Percentiles rank a stretch among this genome's conserved stretches.
phyloP scores from a whole-genome alignment of 176 grass and related monocot genomes.

The Bolboschoenus planiculmis region DNA sequence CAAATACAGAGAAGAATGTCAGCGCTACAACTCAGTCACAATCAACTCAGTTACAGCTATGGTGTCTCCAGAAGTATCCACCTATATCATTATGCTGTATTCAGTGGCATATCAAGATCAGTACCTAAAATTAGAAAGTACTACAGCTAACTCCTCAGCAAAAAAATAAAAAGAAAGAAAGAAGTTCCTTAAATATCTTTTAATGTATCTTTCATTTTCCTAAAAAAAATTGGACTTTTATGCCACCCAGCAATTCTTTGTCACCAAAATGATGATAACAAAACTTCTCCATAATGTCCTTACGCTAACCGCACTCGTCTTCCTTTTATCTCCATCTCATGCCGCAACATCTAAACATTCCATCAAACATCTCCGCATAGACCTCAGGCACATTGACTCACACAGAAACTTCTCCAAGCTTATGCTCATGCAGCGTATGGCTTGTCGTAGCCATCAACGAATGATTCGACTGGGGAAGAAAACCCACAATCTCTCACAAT shows the following conservation, averaged over 20 bases:
- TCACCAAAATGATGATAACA: slow-evolving; percentile 6
- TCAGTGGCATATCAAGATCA: neutral
- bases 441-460: slow-evolving; percentile 50
- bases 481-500: neutral
- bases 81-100: neutral
- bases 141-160: neutral
- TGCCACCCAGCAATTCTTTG: neutral
- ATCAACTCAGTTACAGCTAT: neutral
- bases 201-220: neutral
- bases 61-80: neutral
- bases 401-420: slow-evolving; percentile 51
- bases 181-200: neutral
- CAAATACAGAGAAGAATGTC: neutral
- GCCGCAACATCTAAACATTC: neutral
- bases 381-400: slow-evolving; percentile 63
- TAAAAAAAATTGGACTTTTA: neutral
- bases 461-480: slow-evolving; percentile 43
- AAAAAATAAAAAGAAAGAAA: neutral
- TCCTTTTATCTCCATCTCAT: neutral
- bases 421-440: slow-evolving; percentile 47
- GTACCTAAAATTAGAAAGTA: neutral
- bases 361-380: slow-evolving; percentile 34
- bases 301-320: slow-evolving; percentile 4
- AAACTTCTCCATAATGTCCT: slow-evolving; percentile 26
- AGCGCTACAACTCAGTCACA: neutral